Evolutionary conservation across 2,329 filamentous ascomycete genomes (phyloP).

Genomic region (Penicillium sumatraense): DNA sequence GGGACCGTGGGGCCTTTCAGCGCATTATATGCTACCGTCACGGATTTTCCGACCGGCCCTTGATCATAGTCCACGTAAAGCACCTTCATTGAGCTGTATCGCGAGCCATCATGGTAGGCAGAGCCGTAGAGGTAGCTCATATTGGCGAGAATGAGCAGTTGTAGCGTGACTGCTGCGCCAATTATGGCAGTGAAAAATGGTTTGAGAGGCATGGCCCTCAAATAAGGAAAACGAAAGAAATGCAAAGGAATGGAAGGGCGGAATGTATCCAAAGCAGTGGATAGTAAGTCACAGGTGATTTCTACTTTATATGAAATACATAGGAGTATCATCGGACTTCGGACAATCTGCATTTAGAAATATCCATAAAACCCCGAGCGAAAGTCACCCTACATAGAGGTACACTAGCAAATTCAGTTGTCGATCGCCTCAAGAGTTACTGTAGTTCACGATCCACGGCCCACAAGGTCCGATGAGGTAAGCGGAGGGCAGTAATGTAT

Average conservation of each 20-base stretch:
- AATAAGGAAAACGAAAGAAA: not conserved
- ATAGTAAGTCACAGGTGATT: too few relatives aligned
- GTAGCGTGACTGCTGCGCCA: conserved; percentile 23
- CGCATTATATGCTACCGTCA: not conserved
- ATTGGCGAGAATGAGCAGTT: not conserved
- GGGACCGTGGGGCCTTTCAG: conserved; percentile 11
- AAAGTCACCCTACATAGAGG: not conserved
- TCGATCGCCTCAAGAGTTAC: not conserved
- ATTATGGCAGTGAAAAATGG: not conserved
- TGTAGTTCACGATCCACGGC: not conserved
- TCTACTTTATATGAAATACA: too few relatives aligned
- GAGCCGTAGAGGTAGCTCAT: not conserved
- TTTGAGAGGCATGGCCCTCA: not conserved
- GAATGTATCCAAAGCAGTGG: not conserved
- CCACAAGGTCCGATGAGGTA: not conserved
- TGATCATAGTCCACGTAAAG: conserved; percentile 16
- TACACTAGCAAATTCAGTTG: not conserved
- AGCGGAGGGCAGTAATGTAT: not conserved
- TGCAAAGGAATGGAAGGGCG: not conserved
- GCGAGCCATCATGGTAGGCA: not conserved
- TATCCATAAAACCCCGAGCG: not conserved
- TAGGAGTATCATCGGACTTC: not conserved
- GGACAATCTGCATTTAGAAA: not conserved
- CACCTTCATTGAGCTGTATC: not conserved
- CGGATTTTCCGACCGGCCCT: not conserved